phyloP scores from a whole-genome alignment of 306 rosid genomes.

The Amphicarpaea edgeworthii region DNA sequence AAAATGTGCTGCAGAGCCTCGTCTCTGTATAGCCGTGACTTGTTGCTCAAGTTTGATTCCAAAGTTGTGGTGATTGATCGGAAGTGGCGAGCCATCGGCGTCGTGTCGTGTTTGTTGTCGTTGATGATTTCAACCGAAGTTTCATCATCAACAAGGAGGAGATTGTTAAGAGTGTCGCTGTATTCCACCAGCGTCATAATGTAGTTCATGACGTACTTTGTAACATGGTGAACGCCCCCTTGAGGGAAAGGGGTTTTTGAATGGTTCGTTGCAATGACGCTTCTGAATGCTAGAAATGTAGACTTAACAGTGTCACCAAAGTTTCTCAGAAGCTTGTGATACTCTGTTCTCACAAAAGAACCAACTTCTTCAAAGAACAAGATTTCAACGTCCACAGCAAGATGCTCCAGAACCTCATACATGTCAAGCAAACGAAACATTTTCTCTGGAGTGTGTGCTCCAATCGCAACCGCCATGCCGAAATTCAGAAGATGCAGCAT shows the following conservation, averaged over 20 bases:
- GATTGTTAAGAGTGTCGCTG: constrained; percentile 49
- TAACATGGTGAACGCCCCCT: constrained; percentile 69
- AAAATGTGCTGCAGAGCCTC: constrained; percentile 63
- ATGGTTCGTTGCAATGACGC: constrained; percentile 52
- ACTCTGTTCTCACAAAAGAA: constrained; percentile 52
- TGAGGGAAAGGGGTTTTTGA: constrained; percentile 54
- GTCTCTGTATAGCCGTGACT: constrained; percentile 63
- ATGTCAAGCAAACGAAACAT: constrained; percentile 67
- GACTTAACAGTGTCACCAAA: constrained; percentile 54
- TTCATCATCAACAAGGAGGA: constrained; percentile 53
- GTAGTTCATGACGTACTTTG: constrained; percentile 76
- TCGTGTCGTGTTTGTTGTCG: neutral
- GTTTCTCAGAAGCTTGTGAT: constrained; percentile 52
- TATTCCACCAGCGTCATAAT: constrained; percentile 53
- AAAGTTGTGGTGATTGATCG: constrained; percentile 52
- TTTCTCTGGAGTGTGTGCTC: constrained; percentile 57
- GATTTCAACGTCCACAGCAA: constrained; percentile 51
- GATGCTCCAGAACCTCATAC: constrained; percentile 63
- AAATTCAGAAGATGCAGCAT: constrained; percentile 59
- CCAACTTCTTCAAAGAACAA: constrained; percentile 60
- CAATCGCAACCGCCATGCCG: constrained; percentile 64
- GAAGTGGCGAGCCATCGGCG: constrained; percentile 55
- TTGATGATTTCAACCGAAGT: constrained; percentile 1
- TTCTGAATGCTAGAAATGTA: constrained; percentile 55
- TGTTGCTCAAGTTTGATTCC: constrained; percentile 58